Base-by-base conservation (phyloP, 1,284 basidiomycete genomes). In the Boletellus dicymbophilus region DNA sequence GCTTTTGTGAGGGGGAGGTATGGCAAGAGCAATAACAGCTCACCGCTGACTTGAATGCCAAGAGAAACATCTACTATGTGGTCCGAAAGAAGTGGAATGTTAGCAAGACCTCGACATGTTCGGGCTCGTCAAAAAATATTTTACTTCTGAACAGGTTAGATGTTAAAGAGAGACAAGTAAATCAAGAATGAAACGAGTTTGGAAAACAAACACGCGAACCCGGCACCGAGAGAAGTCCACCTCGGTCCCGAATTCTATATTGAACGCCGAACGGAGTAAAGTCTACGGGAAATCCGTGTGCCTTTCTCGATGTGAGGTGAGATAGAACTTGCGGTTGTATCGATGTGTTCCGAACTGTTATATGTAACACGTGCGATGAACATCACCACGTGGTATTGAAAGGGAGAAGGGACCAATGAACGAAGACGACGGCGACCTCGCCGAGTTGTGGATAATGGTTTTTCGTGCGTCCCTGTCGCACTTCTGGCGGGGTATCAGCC, bases 131-230 rank as follows among this genome's bases (percentile, higher is more conserved):
- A n/a, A n/a, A n/a, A n/a, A n/a, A n/a, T n/a, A 21, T 48, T 18
- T 27, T 39, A 23, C 20, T 33, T 25, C 22, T 16, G 23, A 18
- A 48, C 33, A 18, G 33, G 22, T 25, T 13, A 36, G 11, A 11
- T 1, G 30, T 31, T 5, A 11, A 25, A 12, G 15, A 9, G 20
- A 25, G 27, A 11, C 21, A 28, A 15, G 43, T 8, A 23, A n/a
- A 36, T 42, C 18, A 34, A 34, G 22, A 33, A 18, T n/a, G 36
- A 58, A 16, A 26, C 37, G 43, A 21, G 39, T 20, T 38, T 38
- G 33, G 27, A 36, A 45, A 40, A 33, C 37, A 33, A 27, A 44
- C 27, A 30, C 48, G 15, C 16, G 48, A 33, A 33, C 18, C 31
- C 31, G 31, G 18, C 18, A 15, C 18, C 31, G 31, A n/a, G 31